These are phyloP conservation scores for Chaetomium cochliodes DNA, from an alignment of 495 filamentous ascomycete genomes.

Conservation along the genomic window DNA sequence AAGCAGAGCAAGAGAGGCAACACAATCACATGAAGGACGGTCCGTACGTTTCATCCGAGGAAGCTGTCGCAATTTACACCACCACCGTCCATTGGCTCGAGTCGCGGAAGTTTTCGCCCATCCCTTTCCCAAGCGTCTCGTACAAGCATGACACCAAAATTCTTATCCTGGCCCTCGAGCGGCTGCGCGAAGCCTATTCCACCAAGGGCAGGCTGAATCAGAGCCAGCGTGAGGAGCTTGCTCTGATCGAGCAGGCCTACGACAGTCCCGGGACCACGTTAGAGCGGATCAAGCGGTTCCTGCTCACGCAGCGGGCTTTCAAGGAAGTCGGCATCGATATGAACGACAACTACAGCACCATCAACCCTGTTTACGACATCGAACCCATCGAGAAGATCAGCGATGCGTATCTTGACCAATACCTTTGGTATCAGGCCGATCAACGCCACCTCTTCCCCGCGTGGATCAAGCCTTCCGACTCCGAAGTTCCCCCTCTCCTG, in stretches of 20 bases:
- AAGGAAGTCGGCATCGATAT: constrained; percentile 99
- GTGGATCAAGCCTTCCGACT: constrained; percentile 99
- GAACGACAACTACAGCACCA: constrained; percentile 99
- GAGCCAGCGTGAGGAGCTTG: constrained; percentile 95
- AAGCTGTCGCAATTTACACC: constrained; percentile 97
- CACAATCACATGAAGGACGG: constrained; percentile 99
- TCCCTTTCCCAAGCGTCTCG: constrained; percentile 97
- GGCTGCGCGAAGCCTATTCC: constrained; percentile 92
- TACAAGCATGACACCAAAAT: constrained; percentile 99
- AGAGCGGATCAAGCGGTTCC: constrained; percentile 95
- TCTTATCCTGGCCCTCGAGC: constrained; percentile 91
- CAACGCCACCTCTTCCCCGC: constrained; percentile 96
- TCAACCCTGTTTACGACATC: constrained; percentile 98
- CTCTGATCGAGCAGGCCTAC: constrained; percentile 97
- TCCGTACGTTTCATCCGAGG: constrained; percentile 96
- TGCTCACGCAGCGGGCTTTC: constrained; percentile 95
- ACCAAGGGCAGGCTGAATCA: constrained; percentile 97
- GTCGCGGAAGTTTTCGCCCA: constrained; percentile 95
- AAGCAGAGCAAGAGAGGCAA: constrained; percentile 96
- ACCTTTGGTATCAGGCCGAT: constrained; percentile 99
- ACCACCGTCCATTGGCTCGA: constrained; percentile 99
- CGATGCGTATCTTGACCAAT: constrained; percentile 97
- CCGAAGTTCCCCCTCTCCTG: constrained; percentile 94
- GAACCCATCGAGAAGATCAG: constrained; percentile 99
- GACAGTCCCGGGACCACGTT: constrained; percentile 96